Conservation (phyloP, 805 yeast genomes). For the Cyberlindnera xylosilytica region DNA sequence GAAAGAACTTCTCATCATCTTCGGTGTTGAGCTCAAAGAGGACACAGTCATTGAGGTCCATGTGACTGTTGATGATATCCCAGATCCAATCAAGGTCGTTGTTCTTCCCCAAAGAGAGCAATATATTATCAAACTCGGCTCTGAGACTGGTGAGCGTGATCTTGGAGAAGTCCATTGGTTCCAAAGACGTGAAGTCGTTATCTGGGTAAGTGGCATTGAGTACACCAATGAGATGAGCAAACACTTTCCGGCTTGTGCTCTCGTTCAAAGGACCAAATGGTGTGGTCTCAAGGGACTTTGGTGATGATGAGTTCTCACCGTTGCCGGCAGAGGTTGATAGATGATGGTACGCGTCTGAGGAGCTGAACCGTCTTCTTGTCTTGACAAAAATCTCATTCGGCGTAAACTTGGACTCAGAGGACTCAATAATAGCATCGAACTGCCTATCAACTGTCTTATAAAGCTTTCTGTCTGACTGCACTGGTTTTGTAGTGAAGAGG, state of each 20-base stretch:
- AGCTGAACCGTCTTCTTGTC: conserved; percentile 38
- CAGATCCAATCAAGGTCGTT: conserved; percentile 65
- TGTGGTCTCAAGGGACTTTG: conserved; percentile 28
- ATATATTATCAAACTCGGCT: conserved; percentile 70
- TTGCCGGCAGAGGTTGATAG: conserved; percentile 13
- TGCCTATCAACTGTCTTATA: conserved; percentile 86
- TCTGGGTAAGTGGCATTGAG: conserved; percentile 93
- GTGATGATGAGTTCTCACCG: conserved; percentile 12
- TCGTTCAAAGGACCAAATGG: conserved; percentile 94
- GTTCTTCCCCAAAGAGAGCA: conserved; percentile 61
- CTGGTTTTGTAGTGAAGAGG: conserved; percentile 90
- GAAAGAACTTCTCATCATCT: conserved; percentile 24
- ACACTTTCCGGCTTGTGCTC: conserved; percentile 81
- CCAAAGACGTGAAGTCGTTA: conserved; percentile 85
- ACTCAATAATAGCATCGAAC: conserved; percentile 48
- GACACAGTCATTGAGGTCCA: conserved; percentile 57
- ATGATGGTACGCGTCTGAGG: conserved; percentile 13
- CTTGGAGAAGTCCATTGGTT: conserved; percentile 72
- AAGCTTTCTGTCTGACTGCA: conserved; percentile 83
- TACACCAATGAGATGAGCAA: conserved; percentile 87
- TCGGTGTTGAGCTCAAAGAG: conserved; percentile 60
- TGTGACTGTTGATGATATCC: conserved; percentile 82
- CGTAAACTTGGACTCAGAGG: conserved; percentile 17
- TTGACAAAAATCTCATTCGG: conserved; percentile 35
- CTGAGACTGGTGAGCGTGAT: conserved; percentile 46